Evolutionary conservation across 345 rosid genomes (phyloP), one percentile per base, ranked within the genome.

Genomic region (Rhodomyrtus tomentosa): DNA sequence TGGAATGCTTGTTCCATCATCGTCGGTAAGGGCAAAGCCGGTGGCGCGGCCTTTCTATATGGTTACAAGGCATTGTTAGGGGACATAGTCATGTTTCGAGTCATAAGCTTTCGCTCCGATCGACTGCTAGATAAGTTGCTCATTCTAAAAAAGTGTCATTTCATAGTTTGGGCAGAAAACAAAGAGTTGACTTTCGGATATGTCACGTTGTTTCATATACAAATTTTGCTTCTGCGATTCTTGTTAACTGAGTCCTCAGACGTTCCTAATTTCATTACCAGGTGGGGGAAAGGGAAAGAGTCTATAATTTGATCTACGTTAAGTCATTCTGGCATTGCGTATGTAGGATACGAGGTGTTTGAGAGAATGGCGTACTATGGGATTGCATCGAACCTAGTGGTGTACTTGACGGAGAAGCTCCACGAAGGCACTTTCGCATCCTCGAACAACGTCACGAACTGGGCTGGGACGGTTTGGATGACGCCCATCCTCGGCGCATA

Each of bases 341-440:
- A 22, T 76, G 81, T 49, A 94, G 98, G 88, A 56, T 93, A 93
- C 82, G 94, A 93, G 85, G 87, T 90, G 80, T 92, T 92, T 80
- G 98, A 95, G 91, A 91, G 96, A 83, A 90, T 95, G 93, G 96
- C 94, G 10, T 92, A 85, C 83, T 90, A 92, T 53, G 96, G 98
- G 49, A 92, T 95, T 86, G 92, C 90, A 51, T 82, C 94, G 51
- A 95, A 95, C 85, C 73, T 93, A 9, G 93, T 95, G 76, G 40
- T 92, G 76, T 95, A 89, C 76, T 81, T 93, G 83, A 87, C 92
- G 4, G 76, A 16, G 22, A 86, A 90, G 82, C 89, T 95, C 36
- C 93, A 90, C 15, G 93, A 92, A 87, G 96, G 95, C 53, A 95
- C 96, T 3, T 95, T 95, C 8, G 52, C 84, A 56, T 88, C 96